Evolutionary conservation across 179 eudicot species (phyloP).

Genomic region (Spergularia azorica): DNA sequence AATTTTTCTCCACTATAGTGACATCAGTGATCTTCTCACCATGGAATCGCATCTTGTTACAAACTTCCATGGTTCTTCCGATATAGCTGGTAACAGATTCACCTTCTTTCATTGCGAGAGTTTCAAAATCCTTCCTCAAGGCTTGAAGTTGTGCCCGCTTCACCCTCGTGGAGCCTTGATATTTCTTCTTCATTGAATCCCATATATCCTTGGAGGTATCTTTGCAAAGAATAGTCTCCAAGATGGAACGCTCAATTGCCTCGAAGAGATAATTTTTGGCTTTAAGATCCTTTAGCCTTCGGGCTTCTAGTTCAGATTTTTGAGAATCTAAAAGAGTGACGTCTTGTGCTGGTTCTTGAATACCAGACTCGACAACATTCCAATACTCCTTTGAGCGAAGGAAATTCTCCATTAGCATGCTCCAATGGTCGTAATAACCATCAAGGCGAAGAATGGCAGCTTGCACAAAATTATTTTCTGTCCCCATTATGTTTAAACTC

Average conservation of each 20-base stretch:
- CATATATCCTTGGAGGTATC: constrained; percentile 23
- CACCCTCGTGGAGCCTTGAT: constrained; percentile 16
- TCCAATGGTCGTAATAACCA: constrained; percentile 32
- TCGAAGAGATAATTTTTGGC: constrained; percentile 15
- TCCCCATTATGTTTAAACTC: too few species aligned
- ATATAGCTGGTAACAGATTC: neutral
- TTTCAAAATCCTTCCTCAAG: constrained; percentile 9
- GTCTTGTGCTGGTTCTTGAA: too few species aligned
- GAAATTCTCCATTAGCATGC: constrained; percentile 19
- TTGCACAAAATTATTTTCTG: neutral
- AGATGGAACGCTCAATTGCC: constrained; percentile 17
- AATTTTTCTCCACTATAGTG: constrained; percentile 11
- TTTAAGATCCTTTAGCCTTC: neutral
- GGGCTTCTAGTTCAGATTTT: neutral
- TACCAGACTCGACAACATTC: constrained; percentile 2
- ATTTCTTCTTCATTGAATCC: constrained; percentile 24
- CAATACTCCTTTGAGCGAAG: constrained; percentile 17
- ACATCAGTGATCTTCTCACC: constrained; percentile 12
- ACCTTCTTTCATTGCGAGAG: constrained; percentile 8
- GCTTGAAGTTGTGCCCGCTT: constrained; percentile 13
- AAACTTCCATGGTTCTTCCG: constrained; percentile 5
- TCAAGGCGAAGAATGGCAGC: constrained; percentile 17
- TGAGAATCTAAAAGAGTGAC: too few species aligned
- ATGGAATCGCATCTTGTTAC: constrained; percentile 12
- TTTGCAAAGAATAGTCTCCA: constrained; percentile 24